Evolutionary conservation across 208 protist genomes (phyloP), one percentile per base, ranked within the genome.

Genomic region (Wallacemonas sp.): DNA sequence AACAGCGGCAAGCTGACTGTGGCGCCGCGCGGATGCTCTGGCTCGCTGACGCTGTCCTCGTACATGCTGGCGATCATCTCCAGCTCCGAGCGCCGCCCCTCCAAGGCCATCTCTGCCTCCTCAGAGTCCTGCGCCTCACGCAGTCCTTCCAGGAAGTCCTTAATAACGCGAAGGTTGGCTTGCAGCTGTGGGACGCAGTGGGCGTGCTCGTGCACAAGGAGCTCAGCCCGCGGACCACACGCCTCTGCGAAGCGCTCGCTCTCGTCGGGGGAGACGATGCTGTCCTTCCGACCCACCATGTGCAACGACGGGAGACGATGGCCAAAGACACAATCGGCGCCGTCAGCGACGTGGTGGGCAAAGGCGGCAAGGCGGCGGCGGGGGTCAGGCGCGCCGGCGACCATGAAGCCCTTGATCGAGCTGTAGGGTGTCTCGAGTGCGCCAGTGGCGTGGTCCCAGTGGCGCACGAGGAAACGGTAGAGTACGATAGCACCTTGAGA

Each of bases 21-120:
- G 44, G 66, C 53, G 38, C 63, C 72, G 9, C 63, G 50, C 15
- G 68, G 30, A 32, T 62, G 44, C 17, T 78, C 19, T 6, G 53
- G 30, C n/a, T 41, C 38, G 36, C 71, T 30, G 10, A 79, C 59
- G 39, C 61, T 79, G 8, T 81, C 82, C 41, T 87, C 82, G 66
- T 92, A 95, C 83, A 93, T 92, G 34, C 65, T 71, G 17, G 46
- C 53, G 15, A 95, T 55, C 83, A 93, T 90, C 62, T 86, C 83
- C 46, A 95, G 53, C 73, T 95, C 90, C 33, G 72, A 46, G 44
- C 71, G 72, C 0, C 83, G 75, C 33, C 62, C 79, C 54, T 79
- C 74, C 15, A 44, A 30, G 12, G 60, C 57, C 60, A 53, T 75
- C 10, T 38, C 71, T 22, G 66, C 42, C 46, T 39, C 41, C 33